phyloP scores from a whole-genome alignment of 495 filamentous ascomycete genomes.

The Oidiodendron maius region DNA sequence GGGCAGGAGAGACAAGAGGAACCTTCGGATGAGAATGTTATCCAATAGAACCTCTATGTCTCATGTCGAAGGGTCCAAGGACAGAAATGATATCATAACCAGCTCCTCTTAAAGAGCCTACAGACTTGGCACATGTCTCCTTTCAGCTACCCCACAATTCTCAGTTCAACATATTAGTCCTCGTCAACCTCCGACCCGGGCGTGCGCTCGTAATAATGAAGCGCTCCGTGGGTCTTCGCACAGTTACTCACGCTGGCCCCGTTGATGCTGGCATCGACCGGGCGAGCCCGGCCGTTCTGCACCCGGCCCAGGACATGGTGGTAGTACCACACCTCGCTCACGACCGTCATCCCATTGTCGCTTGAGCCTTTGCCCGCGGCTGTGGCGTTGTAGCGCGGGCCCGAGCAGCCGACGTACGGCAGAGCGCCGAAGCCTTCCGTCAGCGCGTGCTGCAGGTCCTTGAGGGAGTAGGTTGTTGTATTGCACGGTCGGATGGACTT shows the following conservation, averaged over 20 bases:
- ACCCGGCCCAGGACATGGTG: slow-evolving; percentile 37
- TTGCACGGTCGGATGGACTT: slow-evolving; percentile 30
- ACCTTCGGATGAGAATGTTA: too few relatives aligned
- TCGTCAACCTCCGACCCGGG: slow-evolving; percentile 16
- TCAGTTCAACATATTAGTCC: too few relatives aligned
- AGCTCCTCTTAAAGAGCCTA: too few relatives aligned
- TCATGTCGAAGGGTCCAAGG: too few relatives aligned
- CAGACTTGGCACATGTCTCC: too few relatives aligned
- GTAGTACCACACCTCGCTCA: slow-evolving; percentile 48
- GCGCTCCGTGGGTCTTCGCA: slow-evolving; percentile 32
- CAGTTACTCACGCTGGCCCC: slow-evolving; percentile 31
- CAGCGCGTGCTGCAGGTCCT: slow-evolving; percentile 32
- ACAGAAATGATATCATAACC: too few relatives aligned
- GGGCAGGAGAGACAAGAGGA: too few relatives aligned
- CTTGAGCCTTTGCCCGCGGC: slow-evolving; percentile 31
- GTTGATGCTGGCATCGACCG: slow-evolving; percentile 31
- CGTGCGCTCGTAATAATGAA: slow-evolving; percentile 37
- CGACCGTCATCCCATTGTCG: slow-evolving; percentile 38
- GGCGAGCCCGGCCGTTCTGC: slow-evolving; percentile 34
- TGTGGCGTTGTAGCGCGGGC: slow-evolving; percentile 41
- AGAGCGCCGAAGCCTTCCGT: slow-evolving; percentile 29
- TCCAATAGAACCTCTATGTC: too few relatives aligned
- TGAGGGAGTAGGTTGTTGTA: slow-evolving; percentile 31
- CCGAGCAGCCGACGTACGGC: slow-evolving; percentile 43
- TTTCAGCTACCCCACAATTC: too few relatives aligned